Evolutionary conservation across 2,329 filamentous ascomycete species (phyloP).

Genomic region (Hypoxylon sp.): DNA sequence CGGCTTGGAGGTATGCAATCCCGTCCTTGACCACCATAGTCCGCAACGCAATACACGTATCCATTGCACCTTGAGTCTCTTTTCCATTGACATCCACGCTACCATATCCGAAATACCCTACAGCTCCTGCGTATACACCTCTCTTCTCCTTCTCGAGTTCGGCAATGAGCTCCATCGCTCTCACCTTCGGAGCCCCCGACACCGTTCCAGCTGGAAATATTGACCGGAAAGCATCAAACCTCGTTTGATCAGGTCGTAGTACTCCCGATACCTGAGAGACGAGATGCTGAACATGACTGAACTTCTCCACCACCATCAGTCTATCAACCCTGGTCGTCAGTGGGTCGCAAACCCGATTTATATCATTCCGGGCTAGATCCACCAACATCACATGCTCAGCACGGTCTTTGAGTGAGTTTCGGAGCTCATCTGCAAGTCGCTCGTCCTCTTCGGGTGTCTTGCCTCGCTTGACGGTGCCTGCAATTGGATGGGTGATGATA

Average conservation of each 20-base stretch:
- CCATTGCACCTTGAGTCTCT: slow-evolving; percentile 87
- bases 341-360: slow-evolving; percentile 96
- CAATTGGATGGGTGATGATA: slow-evolving; percentile 97
- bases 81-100: slow-evolving; percentile 75
- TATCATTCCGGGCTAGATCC: slow-evolving; percentile 94
- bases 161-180: slow-evolving; percentile 96
- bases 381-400: slow-evolving; percentile 98
- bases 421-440: slow-evolving; percentile 81
- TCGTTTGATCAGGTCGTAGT: slow-evolving; percentile 84
- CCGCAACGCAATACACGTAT: slow-evolving; percentile 83
- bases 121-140: slow-evolving; percentile 94
- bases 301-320: slow-evolving; percentile 93
- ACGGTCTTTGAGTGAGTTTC: slow-evolving; percentile 88
- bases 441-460: slow-evolving; percentile 86
- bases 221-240: slow-evolving; percentile 95
- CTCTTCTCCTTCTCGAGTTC: slow-evolving; percentile 95
- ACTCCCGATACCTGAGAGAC: slow-evolving; percentile 95
- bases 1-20: slow-evolving; percentile 90
- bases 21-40: slow-evolving; percentile 97
- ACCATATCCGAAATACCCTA: slow-evolving; percentile 95
- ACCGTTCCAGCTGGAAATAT: slow-evolving; percentile 98
- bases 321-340: slow-evolving; percentile 90
- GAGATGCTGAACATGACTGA: slow-evolving; percentile 97
- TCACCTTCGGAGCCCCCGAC: slow-evolving; percentile 94
- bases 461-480: slow-evolving; percentile 92